Evolutionary conservation across 2,329 filamentous ascomycete genomes (phyloP), one percentile per base, ranked within the genome.

Genomic region (Paracamarosporium sp.): DNA sequence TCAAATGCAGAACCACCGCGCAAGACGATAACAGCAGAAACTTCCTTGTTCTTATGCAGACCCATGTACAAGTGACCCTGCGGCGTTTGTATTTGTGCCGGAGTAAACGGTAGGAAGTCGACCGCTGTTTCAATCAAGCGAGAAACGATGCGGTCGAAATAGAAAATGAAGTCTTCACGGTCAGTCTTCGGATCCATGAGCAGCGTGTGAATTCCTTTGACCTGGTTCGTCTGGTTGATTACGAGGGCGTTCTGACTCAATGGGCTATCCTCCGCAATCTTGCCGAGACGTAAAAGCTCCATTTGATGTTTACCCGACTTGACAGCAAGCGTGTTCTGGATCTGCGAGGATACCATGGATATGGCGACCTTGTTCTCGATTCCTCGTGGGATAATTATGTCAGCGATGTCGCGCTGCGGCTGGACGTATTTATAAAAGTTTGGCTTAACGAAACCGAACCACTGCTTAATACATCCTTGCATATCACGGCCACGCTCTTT

Each of bases 381-480:
- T 24, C 95, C 95, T 69, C 95, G 86, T 3, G 95, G 95, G 9
- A 99, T 91, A 57, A 99, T 98, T 54, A 99, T 90, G 74, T 99
- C 94, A 85, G 93, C 93, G 46, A 94, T 88, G 66, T 93, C 90
- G 54, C 93, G 85, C 76, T 99, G 95, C 31, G 95, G 95, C 62
- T 96, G 90, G 55, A 99, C 95, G 72, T 87, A 98, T 83, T 90
- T 92, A 76, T 94, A 90, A 69, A 96, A 98, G 71, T 98, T 98
- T 3, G 95, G 95, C 78, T 99, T 99, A 41, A 99, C 95, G 73
- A 91, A 99, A 11, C 81, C 82, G 75, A 98, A 97, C 95, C 95
- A 99, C 76, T 99, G 95, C 78, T 98, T 98, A 76, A 99, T 93
- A 70, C 93, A 94, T 38, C 95, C 95, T 73, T 97, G 91, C 55